phyloP scores from a whole-genome alignment of 169 alveolate species.

The Cryptosporidium muris region DNA sequence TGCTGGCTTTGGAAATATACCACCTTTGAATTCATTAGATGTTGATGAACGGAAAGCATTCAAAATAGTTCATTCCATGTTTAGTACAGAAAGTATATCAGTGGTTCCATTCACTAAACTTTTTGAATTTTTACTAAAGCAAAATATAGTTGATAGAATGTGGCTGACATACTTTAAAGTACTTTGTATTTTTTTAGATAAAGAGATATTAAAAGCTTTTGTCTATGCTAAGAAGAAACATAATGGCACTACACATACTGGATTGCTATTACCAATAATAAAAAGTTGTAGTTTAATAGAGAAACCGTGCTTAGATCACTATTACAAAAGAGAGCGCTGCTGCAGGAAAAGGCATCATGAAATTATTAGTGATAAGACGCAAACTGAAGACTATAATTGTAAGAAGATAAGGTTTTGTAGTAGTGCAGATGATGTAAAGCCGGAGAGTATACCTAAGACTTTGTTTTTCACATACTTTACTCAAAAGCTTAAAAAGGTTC shows the following conservation, averaged over 20 bases:
- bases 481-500: no score
- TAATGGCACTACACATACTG: neutral
- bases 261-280: no score
- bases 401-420: no score
- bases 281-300: no score
- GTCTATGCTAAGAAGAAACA: neutral
- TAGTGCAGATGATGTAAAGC: no score
- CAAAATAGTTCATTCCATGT: constrained; percentile 2
- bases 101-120: constrained; percentile 4
- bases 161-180: constrained; percentile 6
- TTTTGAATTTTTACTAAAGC: constrained; percentile 5
- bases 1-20: constrained; percentile 3
- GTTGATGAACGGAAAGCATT: constrained; percentile 11
- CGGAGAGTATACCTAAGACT: no score
- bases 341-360: no score
- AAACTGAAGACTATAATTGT: no score
- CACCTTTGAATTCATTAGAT: neutral
- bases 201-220: constrained; percentile 3
- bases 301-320: no score
- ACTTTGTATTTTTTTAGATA: constrained; percentile 28
- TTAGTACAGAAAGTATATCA: neutral
- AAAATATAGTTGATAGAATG: constrained; percentile 1
- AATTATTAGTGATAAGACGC: no score
- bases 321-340: no score
- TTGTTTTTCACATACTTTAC: no score